A percentile compares a stretch with the other conserved stretches of the same genome.
phyloP scores from a whole-genome alignment of 768 basidiomycete genomes.

The Exidia glandulosa region DNA sequence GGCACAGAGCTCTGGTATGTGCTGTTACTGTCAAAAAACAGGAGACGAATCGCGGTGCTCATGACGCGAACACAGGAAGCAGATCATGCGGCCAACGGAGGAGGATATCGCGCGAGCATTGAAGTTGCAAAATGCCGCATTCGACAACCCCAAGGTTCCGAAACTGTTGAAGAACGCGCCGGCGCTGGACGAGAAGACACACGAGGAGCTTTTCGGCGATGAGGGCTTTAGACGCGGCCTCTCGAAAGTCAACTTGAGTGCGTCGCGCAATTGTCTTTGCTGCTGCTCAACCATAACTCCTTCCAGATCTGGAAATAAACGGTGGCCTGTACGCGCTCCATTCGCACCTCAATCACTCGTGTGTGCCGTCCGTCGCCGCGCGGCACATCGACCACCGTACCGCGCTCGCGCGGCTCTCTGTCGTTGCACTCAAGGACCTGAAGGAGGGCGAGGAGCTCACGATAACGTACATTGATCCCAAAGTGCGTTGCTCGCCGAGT shows the following conservation, averaged over 20 bases:
- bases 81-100: neutral
- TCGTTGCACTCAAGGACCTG: constrained; percentile 58
- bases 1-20: neutral
- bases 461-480: constrained; percentile 71
- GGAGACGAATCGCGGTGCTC: neutral
- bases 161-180: constrained; percentile 41
- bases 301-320: constrained; percentile 66
- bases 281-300: constrained; percentile 2
- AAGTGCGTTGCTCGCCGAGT: too few relatives aligned
- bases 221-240: constrained; percentile 62
- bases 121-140: constrained; percentile 10
- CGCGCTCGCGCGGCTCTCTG: constrained; percentile 61
- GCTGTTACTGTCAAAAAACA: neutral
- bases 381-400: constrained; percentile 62
- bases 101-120: neutral
- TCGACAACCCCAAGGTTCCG: constrained; percentile 47
- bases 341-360: constrained; percentile 81
- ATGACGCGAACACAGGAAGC: neutral
- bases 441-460: constrained; percentile 61
- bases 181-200: constrained; percentile 32
- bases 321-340: constrained; percentile 81
- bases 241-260: constrained; percentile 74
- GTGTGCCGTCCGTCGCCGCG: constrained; percentile 67
- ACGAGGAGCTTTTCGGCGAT: constrained; percentile 57
- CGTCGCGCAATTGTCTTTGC: constrained; percentile 20